Base-by-base conservation (phyloP, 768 basidiomycete species). In the Mrakia frigida region DNA sequence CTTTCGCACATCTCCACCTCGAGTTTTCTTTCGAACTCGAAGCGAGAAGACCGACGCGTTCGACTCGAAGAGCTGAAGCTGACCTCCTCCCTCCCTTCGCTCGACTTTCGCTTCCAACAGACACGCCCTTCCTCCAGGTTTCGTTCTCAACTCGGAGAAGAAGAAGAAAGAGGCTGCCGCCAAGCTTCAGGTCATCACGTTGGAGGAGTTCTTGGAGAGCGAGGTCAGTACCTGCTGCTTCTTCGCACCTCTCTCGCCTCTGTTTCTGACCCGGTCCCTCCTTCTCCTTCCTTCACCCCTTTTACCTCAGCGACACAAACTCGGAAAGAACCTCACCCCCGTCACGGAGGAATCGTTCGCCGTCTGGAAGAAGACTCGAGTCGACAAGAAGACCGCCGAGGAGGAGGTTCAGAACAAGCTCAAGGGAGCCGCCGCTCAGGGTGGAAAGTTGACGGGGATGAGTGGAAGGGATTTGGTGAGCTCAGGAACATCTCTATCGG, bases 131-230 rank as follows among this genome's bases (percentile, higher is more conserved):
- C 96, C 96, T 13, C 93, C 96, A 46, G 96, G 96, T 5, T 98
- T 97, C 83, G 91, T 97, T 33, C 88, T 98, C 80, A 97, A 92
- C 83, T 92, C 93, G 4, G 93, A 98, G 84, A 90, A 87, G 85
- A 98, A 98, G 84, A 85, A 88, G 53, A 94, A 94, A 73, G 95
- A 95, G 21, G 93, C 92, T 3, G 93, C 91, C 35, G 84, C 84
- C 80, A 95, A 93, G 84, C 90, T 91, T 6, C 91, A 92, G 76
- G 85, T 87, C 70, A 98, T 99, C 82, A 93, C 92, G 79, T 80
- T 99, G 53, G 97, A 98, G 82, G 97, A 98, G 80, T 99, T 99
- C 86, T 83, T 99, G 75, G 97, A 99, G 85, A 93, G 93, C 70
- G 96, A 98, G 90, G 94, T 50, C 16, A 50, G 46, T 94, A 80